Evolutionary conservation across 257 asterid genomes (phyloP).

Genomic region (Ilex aquifolium): DNA sequence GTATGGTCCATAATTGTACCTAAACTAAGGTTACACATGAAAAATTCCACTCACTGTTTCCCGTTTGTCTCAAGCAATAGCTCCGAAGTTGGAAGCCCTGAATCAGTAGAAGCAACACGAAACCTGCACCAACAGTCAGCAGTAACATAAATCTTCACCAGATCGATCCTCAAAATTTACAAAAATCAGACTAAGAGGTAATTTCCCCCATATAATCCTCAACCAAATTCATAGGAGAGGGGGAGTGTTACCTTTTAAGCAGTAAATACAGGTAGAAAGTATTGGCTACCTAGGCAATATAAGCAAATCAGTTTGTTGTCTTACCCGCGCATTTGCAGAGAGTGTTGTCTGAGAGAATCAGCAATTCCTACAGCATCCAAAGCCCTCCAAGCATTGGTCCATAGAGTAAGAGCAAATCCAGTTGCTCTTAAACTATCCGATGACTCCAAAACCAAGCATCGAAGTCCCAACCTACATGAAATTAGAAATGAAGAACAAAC

Average conservation of each 20-base stretch:
- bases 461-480: conserved; percentile 48
- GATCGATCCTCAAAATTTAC: not conserved
- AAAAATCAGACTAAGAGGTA: not conserved
- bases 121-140: conserved; percentile 25
- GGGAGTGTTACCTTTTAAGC: not conserved
- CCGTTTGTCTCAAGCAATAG: conserved; percentile 15
- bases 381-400: conserved; percentile 82
- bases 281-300: too few species aligned
- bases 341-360: conserved; percentile 39
- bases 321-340: conserved; percentile 44
- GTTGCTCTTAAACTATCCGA: conserved; percentile 56
- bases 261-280: too few species aligned
- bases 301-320: conserved; percentile 1
- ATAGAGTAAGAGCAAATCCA: conserved; percentile 61
- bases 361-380: conserved; percentile 72
- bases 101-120: conserved; percentile 28
- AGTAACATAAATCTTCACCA: not conserved
- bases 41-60: conserved; percentile 24
- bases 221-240: not conserved
- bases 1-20: too few species aligned
- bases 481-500: too few species aligned
- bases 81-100: conserved; percentile 24
- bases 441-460: conserved; percentile 67
- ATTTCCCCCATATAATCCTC: not conserved
- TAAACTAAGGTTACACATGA: not conserved